Evolutionary conservation across 2,329 filamentous ascomycete genomes (phyloP), one percentile per base, ranked within the genome.

Genomic region (Fusarium compactum): DNA sequence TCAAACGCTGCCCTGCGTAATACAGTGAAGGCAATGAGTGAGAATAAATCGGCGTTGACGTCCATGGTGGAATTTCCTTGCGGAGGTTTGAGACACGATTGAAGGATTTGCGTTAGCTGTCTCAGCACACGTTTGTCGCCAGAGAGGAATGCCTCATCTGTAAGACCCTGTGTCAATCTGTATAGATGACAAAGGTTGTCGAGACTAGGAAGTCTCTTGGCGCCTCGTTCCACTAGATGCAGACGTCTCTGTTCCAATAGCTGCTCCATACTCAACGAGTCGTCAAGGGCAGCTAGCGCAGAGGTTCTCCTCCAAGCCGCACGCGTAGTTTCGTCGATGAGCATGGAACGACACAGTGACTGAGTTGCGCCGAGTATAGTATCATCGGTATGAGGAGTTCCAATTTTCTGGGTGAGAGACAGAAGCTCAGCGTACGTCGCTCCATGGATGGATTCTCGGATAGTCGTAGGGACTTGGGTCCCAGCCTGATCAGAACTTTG

Each of bases 1-100:
- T 71, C 69, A n/a, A 71, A 71, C 1, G 69, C 69, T 3, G 63
- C 53, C 14, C 57, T 38, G 6, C 69, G 63, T 8, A 71, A 27
- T 5, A 67, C 45, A 14, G 55, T 71, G 29, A 71, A 71, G n/a
- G 44, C 47, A 4, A 71, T 62, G 4, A 71, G 57, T 22, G 69
- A 41, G 27, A 67, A 68, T 4, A 70, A 41, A 25, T 71, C 69
- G n/a, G 67, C 53, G 10, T 70, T 71, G 32, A 65, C 27, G 24
- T 71, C 67, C 27, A 71, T 47, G 8, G 10, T 6, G 18, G 27
- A 6, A 40, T 41, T 5, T 18, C 10, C 32, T 25, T 54, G 25
- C 12, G 20, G 34, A 24, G 45, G 14, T 27, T 51, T 54, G 10
- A 52, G 15, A 34, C 5, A 55, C 2, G 52, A 30, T n/a, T 55